Percentiles rank a stretch among this genome's conserved stretches.
phyloP scores from a whole-genome alignment of 2,329 filamentous ascomycete species.

The Biscogniauxia mediterranea region DNA sequence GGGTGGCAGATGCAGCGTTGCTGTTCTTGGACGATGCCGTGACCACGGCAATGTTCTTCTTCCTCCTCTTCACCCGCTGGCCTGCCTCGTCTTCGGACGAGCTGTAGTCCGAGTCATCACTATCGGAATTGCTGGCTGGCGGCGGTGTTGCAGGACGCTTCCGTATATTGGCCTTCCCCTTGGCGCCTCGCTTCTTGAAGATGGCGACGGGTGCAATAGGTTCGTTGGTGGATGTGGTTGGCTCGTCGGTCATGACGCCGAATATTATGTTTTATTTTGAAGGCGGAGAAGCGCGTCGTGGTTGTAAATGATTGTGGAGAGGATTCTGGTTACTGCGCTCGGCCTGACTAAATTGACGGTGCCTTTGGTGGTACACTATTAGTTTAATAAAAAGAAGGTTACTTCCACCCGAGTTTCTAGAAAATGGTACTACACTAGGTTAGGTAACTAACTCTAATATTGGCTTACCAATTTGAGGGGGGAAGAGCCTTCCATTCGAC shows the following conservation, averaged over 20 bases:
- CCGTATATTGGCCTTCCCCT: constrained; percentile 72
- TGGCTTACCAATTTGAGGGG: too few relatives aligned
- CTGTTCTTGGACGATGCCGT: constrained; percentile 60
- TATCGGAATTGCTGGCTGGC: constrained; percentile 56
- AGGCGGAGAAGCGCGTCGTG: background rate
- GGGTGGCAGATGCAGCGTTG: constrained; percentile 32
- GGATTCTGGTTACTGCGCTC: too few relatives aligned
- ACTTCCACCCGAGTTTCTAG: too few relatives aligned
- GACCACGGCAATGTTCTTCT: constrained; percentile 64
- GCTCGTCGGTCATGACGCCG: constrained; percentile 19
- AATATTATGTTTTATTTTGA: background rate
- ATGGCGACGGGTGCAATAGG: constrained; percentile 55
- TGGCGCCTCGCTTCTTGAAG: constrained; percentile 85
- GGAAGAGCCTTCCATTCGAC: too few relatives aligned
- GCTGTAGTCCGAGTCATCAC: constrained; percentile 61
- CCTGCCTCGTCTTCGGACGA: constrained; percentile 76
- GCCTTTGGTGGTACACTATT: too few relatives aligned
- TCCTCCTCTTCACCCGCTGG: constrained; percentile 75
- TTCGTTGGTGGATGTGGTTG: constrained; percentile 19
- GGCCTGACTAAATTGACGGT: too few relatives aligned
- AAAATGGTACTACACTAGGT: too few relatives aligned
- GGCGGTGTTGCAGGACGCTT: constrained; percentile 81
- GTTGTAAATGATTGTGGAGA: background rate
- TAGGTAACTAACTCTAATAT: too few relatives aligned
- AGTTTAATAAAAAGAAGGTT: too few relatives aligned